Evolutionary conservation across 192 early-diverging fungal genomes (phyloP), one percentile per base, ranked within the genome.

Genomic region (Lobosporangium transversale): DNA sequence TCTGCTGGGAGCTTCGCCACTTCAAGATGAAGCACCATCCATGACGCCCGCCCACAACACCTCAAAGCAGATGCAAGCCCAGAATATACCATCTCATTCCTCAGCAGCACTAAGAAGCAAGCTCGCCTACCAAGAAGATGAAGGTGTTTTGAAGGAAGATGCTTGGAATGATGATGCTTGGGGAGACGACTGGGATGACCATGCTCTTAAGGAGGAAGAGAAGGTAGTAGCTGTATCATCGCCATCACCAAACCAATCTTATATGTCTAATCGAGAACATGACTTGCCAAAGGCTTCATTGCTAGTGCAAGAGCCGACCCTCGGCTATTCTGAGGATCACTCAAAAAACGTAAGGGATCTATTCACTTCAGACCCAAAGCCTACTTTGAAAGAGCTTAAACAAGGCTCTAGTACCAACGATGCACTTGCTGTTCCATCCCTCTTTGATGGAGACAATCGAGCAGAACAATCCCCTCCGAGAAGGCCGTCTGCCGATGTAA

Each of bases 121-220:
- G 40, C 48, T 74, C 0, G 70, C 45, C 3, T 65, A 53, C 31
- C 64, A 74, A 0, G 70, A 64, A 2, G 37, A 64, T 3, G 9
- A 14, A 10, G 18, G 15, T 1, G 50, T 45, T 4, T 21, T n/a
- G 26, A 24, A 36, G 1, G 55, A 33, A 1, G 62, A 74, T 40
- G 62, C 11, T 4, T 74, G 70, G 70, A 15, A 24, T 37, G 55
- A 47, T 1, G 62, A 74, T 40, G 62, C 15, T 4, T 74, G 70
- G 70, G 70, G 62, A 24, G 57, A 75, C 18, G 61, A 75, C 44
- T 75, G 70, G 70, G 57, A 40, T 20, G 57, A 56, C 18, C 45
- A n/a, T n/a, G n/a, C n/a, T n/a, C n/a, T n/a, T n/a, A n/a, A n/a
- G n/a, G n/a, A n/a, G n/a, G n/a, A n/a, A n/a, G n/a, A n/a, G n/a